Percentiles rank a stretch among this genome's conserved stretches.
Conservation (phyloP, 768 basidiomycete species). For the Naematelia encephala region DNA sequence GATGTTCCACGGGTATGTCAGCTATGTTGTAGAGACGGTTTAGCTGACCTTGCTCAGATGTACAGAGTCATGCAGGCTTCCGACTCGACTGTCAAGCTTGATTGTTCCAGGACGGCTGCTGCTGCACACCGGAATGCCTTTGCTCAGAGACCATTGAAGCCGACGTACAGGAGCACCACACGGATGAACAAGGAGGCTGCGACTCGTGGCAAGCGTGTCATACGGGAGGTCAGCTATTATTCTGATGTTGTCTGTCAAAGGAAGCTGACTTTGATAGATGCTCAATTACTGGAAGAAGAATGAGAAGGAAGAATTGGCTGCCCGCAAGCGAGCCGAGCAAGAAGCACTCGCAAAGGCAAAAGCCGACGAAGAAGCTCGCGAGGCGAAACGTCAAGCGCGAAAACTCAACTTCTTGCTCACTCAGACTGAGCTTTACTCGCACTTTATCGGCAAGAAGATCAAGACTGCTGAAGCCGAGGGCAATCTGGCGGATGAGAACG, state of each 20-base stretch:
- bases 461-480: constrained; percentile 53
- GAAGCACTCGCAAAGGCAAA: constrained; percentile 59
- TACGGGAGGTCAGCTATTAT: constrained; percentile 32
- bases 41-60: constrained; percentile 17
- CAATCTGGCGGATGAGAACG: constrained; percentile 38
- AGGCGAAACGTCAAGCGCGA: constrained; percentile 86
- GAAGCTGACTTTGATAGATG: constrained; percentile 58
- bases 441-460: constrained; percentile 95
- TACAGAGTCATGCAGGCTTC: constrained; percentile 39
- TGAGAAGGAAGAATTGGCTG: constrained; percentile 91
- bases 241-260: not conserved
- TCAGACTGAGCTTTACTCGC: constrained; percentile 96
- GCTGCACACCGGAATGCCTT: constrained; percentile 33
- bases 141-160: constrained; percentile 25
- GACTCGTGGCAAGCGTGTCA: constrained; percentile 34
- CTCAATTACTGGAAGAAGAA: constrained; percentile 97
- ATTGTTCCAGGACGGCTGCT: constrained; percentile 20
- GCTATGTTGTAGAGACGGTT: not conserved
- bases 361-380: constrained; percentile 57
- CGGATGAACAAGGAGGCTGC: constrained; percentile 37
- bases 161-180: constrained; percentile 19
- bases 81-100: constrained; percentile 23
- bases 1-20: constrained; percentile 40
- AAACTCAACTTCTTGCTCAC: constrained; percentile 98
- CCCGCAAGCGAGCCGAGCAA: constrained; percentile 88